A percentile compares a stretch with the other conserved stretches of the same genome.
phyloP scores from a whole-genome alignment of 768 basidiomycete species.

The Pleurotus ostreatus region DNA sequence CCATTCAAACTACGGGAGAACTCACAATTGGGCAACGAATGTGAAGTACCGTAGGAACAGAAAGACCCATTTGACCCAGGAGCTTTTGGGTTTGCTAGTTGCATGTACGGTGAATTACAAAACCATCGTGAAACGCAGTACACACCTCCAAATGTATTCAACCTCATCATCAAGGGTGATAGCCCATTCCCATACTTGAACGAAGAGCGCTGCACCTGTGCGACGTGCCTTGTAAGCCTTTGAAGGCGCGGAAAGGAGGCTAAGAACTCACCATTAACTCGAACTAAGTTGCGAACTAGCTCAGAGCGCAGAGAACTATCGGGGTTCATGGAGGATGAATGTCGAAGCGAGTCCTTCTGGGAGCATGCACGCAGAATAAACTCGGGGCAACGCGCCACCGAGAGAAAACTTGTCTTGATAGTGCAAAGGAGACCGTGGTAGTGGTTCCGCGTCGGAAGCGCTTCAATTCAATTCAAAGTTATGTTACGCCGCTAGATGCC shows the following conservation, averaged over 20 bases:
- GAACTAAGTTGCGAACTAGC: neutral
- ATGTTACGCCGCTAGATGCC: too few species aligned
- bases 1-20: neutral
- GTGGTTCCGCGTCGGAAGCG: too few species aligned
- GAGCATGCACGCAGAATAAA: too few species aligned
- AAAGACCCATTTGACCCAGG: constrained; percentile 30
- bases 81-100: constrained; percentile 21
- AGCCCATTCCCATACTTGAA: constrained; percentile 7
- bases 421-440: too few species aligned
- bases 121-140: neutral
- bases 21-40: constrained; percentile 22
- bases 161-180: constrained; percentile 10
- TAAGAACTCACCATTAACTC: constrained; percentile 2
- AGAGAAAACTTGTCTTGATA: too few species aligned
- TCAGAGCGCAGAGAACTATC: neutral
- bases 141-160: constrained; percentile 9
- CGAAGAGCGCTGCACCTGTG: constrained; percentile 1
- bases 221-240: neutral
- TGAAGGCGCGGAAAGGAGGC: neutral
- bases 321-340: neutral
- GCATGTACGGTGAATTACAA: neutral
- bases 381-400: too few species aligned
- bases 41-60: constrained; percentile 26
- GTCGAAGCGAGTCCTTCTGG: too few species aligned
- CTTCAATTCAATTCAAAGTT: too few species aligned